Evolutionary conservation across 306 rosid genomes (phyloP).

Genomic region (Pachyrhizus erosus): DNA sequence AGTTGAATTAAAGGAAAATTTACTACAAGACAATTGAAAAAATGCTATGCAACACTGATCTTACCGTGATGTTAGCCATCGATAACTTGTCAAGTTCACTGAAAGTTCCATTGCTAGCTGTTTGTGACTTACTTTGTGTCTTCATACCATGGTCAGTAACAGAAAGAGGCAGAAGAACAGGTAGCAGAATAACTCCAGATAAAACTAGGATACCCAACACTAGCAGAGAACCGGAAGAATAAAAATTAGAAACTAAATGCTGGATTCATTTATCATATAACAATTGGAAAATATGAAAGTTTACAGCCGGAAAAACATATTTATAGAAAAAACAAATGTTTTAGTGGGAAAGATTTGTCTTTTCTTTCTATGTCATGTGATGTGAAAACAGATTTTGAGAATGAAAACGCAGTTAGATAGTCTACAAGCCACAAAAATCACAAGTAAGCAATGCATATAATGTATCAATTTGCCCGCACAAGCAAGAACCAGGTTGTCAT

Average conservation of each 20-base stretch:
- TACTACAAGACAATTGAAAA: neutral
- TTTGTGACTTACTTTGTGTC: neutral
- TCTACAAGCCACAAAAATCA: neutral
- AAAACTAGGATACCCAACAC: slow-evolving; percentile 73
- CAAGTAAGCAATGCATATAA: neutral
- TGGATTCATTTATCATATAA: slow-evolving; percentile 14
- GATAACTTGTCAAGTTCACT: slow-evolving; percentile 74
- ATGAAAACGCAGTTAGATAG: neutral
- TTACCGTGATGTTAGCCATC: slow-evolving; percentile 71
- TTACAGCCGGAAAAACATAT: neutral
- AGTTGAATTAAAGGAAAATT: slow-evolving; percentile 25
- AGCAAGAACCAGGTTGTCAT: neutral
- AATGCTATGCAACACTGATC: slow-evolving; percentile 20
- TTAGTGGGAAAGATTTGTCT: neutral
- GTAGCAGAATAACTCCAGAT: slow-evolving; percentile 79
- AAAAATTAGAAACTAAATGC: slow-evolving; percentile 23
- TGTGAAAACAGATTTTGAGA: neutral
- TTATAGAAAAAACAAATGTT: neutral
- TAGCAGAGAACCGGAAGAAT: slow-evolving; percentile 48
- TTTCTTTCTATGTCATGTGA: neutral
- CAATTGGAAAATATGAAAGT: slow-evolving; percentile 24
- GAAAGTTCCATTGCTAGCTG: slow-evolving; percentile 64
- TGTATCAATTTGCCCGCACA: no score
- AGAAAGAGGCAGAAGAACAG: slow-evolving; percentile 83
- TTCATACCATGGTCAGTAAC: slow-evolving; percentile 55